Base-by-base conservation (phyloP, 2,329 filamentous ascomycete genomes). In the Fusarium fujikuroi region DNA sequence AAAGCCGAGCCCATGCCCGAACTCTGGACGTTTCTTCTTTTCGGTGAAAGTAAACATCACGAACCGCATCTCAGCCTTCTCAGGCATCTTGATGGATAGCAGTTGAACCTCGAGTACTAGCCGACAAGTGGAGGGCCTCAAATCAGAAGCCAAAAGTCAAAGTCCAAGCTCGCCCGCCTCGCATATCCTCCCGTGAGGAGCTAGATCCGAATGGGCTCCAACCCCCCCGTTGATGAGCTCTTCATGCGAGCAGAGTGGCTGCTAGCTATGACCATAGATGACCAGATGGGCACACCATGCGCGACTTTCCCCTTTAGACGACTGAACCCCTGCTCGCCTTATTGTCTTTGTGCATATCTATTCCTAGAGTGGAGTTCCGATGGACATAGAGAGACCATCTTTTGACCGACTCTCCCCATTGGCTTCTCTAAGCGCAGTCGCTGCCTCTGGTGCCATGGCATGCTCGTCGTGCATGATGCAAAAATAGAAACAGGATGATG, bases 391-490 rank as follows among this genome's bases (percentile, higher is more conserved):
- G 70, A 64, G 78, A 72, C 76, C 66, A 74, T 66, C 70, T 72
- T 70, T 65, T 66, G 66, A 60, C 71, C 72, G 73, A 71, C 78
- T 78, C 75, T 74, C 76, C 79, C 82, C 79, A 86, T 86, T 86
- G 85, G 85, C 75, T 78, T 78, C 78, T 83, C 78, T 85, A 85
- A 86, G 85, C 85, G 84, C 85, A 86, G 78, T 75, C 69, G 75
- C 74, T 77, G 69, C 43, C 75, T 74, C 54, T 79, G 60, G 75
- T 79, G 76, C 72, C 66, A 78, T 78, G 77, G 71, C 74, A 73
- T 62, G 69, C 72, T 69, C 69, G 63, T 71, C 65, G 66, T 75
- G 74, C 72, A 74, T 76, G 77, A 77, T 80, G 75, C 80, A 82
- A 82, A 82, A 82, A 82, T 82, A 82, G 81, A 75, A 82, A 82